Evolutionary conservation across 129 eudicot genomes (phyloP).

Genomic region (Dittrichia graveolens): DNA sequence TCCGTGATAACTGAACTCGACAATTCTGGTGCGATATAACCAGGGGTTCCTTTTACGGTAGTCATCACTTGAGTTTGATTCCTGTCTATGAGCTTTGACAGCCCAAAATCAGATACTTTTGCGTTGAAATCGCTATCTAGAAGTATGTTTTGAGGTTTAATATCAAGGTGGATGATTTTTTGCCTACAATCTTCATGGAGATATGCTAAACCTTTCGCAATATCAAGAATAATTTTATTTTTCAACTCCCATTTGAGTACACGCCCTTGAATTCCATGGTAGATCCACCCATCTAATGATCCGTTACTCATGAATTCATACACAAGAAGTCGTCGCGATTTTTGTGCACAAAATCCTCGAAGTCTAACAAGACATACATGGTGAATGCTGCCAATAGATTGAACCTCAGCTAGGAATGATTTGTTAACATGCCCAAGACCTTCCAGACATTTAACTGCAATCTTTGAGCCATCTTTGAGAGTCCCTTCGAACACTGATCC

Average conservation of each 20-base stretch:
- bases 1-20: conserved; percentile 13
- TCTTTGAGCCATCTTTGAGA: conserved; percentile 17
- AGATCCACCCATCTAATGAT: conserved; percentile 36
- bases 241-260: conserved; percentile 30
- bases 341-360: conserved; percentile 33
- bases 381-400: conserved; percentile 34
- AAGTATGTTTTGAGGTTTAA: conserved; percentile 37
- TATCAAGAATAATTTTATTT: conserved; percentile 31
- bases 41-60: conserved; percentile 33
- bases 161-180: conserved; percentile 37
- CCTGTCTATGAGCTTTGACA: conserved; percentile 27
- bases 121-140: conserved; percentile 29
- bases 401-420: conserved; percentile 38
- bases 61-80: conserved; percentile 24
- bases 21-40: conserved; percentile 33
- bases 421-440: conserved; percentile 1
- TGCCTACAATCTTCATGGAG: conserved; percentile 43
- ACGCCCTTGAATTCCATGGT: not conserved
- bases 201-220: conserved; percentile 45
- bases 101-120: conserved; percentile 37
- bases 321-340: conserved; percentile 27
- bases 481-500: conserved; percentile 29
- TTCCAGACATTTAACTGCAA: conserved; percentile 29
- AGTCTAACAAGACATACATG: conserved; percentile 33
- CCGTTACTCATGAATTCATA: conserved; percentile 34